phyloP scores from a whole-genome alignment of 2,329 filamentous ascomycete genomes.

The Golovinomyces cichoracearum region DNA sequence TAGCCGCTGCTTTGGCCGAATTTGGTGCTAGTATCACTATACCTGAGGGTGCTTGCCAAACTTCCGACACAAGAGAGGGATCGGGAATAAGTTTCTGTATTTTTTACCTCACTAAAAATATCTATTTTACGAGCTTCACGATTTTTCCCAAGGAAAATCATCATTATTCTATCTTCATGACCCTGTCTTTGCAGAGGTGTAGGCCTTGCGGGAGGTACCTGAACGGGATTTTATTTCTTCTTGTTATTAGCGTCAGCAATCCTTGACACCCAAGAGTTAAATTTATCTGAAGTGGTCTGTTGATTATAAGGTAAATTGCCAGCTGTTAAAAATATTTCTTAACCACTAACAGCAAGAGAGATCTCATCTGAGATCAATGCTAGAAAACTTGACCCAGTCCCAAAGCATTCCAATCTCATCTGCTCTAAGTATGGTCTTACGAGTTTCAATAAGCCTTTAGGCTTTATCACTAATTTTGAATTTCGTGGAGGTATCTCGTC shows the following conservation, averaged over 20 bases:
- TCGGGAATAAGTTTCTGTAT: background rate
- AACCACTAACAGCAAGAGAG: too few relatives aligned
- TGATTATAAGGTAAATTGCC: too few relatives aligned
- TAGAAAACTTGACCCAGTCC: background rate
- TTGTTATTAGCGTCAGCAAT: too few relatives aligned
- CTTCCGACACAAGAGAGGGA: background rate
- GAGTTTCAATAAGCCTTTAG: background rate
- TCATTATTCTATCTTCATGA: slow-evolving; percentile 1
- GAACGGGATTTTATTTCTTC: too few relatives aligned
- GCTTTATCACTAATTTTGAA: background rate
- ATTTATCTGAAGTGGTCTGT: too few relatives aligned
- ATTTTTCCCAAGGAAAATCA: background rate
- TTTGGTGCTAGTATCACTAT: background rate
- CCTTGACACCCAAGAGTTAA: too few relatives aligned
- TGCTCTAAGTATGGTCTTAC: background rate
- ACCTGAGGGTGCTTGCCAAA: background rate
- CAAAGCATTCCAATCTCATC: background rate
- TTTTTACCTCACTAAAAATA: background rate
- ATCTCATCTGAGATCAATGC: background rate
- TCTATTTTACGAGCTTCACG: background rate
- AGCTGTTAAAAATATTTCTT: too few relatives aligned
- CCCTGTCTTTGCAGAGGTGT: background rate
- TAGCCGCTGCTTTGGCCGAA: background rate
- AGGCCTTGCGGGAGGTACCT: background rate
- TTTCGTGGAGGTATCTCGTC: background rate